Percentiles rank a stretch among this genome's conserved stretches.
These are phyloP conservation scores for Penicillium macrosclerotiorum DNA, from an alignment of 495 filamentous ascomycete genomes.

Conservation along the genomic window DNA sequence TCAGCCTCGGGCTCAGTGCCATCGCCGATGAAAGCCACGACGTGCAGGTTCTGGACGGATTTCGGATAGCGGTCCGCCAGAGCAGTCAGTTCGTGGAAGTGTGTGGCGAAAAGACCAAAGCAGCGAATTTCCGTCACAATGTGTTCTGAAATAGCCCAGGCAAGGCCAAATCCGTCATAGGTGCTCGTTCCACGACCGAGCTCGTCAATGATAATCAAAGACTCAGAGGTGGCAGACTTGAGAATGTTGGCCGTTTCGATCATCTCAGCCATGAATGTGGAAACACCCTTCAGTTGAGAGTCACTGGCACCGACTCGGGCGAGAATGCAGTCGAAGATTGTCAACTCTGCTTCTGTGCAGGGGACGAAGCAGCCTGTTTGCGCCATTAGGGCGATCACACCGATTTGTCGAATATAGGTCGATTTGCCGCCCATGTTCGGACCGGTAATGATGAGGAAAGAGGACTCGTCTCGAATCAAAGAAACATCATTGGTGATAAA, in stretches of 20 bases:
- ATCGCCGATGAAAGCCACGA: constrained; percentile 89
- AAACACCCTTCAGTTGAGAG: constrained; percentile 95
- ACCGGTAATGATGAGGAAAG: constrained; percentile 95
- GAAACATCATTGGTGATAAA: constrained; percentile 98
- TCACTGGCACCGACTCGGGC: constrained; percentile 94
- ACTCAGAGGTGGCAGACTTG: constrained; percentile 91
- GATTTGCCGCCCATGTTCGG: constrained; percentile 99
- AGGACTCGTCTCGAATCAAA: constrained; percentile 74
- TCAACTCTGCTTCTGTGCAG: constrained; percentile 83
- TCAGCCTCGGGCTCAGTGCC: constrained; percentile 24
- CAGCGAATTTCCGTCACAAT: constrained; percentile 93
- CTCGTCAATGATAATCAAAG: constrained; percentile 97
- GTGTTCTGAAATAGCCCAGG: constrained; percentile 98
- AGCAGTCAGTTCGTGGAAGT: constrained; percentile 97
- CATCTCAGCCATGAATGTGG: constrained; percentile 99
- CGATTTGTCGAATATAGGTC: constrained; percentile 97
- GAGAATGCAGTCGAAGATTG: constrained; percentile 97
- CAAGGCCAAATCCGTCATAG: constrained; percentile 96
- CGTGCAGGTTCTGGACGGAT: constrained; percentile 84
- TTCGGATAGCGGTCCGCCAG: constrained; percentile 79
- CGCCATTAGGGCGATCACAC: constrained; percentile 96
- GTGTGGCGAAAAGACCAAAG: constrained; percentile 92
- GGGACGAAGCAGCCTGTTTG: constrained; percentile 97
- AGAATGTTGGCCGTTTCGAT: constrained; percentile 98
- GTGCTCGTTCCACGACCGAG: constrained; percentile 97